Evolutionary conservation across 2,329 filamentous ascomycete species (phyloP).

Genomic region (Pseudocercospora eumusae): DNA sequence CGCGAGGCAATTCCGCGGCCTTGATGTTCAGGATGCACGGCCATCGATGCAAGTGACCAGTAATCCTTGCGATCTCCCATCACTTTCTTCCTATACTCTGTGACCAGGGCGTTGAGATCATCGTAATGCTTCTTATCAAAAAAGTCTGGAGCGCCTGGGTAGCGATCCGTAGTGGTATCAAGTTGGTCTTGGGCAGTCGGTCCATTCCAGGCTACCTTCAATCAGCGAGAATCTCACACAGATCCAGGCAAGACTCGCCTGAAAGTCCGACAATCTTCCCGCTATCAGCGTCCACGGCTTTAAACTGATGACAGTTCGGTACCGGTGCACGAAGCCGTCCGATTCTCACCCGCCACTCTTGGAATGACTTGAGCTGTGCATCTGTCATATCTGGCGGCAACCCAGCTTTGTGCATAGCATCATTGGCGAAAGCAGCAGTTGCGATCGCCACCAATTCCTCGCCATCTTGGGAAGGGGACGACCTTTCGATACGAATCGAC

Average conservation of each 20-base stretch:
- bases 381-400: slow-evolving; percentile 4
- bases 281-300: background rate
- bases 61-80: slow-evolving; percentile 16
- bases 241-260: background rate
- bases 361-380: slow-evolving; percentile 1
- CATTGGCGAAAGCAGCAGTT: slow-evolving; percentile 2
- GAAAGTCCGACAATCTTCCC: background rate
- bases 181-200: slow-evolving; percentile 1
- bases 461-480: background rate
- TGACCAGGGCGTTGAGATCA: background rate
- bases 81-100: slow-evolving; percentile 5
- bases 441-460: background rate
- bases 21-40: slow-evolving; percentile 18
- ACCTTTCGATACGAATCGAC: background rate
- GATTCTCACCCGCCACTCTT: slow-evolving; percentile 6
- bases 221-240: background rate
- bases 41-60: slow-evolving; percentile 15
- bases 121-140: slow-evolving; percentile 5
- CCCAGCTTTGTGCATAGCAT: slow-evolving; percentile 4
- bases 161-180: background rate
- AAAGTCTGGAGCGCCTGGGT: slow-evolving; percentile 11
- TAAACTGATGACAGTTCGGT: slow-evolving; percentile 7
- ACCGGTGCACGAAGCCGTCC: background rate
- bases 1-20: slow-evolving; percentile 13
- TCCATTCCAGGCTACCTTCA: slow-evolving; percentile 12